These are phyloP conservation scores for Claviceps pazoutovae DNA, from an alignment of 2,329 filamentous ascomycete species.

Conservation along the genomic window DNA sequence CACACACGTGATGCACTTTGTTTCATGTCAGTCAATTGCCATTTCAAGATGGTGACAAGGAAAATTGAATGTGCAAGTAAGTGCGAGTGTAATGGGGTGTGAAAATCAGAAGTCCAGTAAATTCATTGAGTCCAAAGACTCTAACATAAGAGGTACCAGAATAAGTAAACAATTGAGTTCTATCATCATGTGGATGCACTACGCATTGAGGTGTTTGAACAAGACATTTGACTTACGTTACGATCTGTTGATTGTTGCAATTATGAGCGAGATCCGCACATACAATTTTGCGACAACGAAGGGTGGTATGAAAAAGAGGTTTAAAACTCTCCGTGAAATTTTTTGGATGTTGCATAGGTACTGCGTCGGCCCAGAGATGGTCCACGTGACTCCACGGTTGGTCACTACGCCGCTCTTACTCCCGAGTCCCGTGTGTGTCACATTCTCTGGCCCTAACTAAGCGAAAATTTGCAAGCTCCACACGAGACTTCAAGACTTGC, in stretches of 20 bases:
- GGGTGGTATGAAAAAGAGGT: background rate
- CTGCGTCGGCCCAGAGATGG: too few species aligned
- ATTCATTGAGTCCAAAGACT: conserved; percentile 58
- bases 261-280: background rate
- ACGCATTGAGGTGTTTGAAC: background rate
- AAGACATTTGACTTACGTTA: conserved; percentile 5
- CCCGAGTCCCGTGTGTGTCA: background rate
- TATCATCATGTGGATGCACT: conserved; percentile 52
- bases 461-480: conserved; percentile 29
- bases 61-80: background rate
- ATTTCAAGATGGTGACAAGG: background rate
- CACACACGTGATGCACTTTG: conserved; percentile 1
- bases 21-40: conserved; percentile 3
- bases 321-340: background rate
- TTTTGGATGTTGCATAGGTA: too few species aligned
- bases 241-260: background rate
- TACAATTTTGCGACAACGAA: background rate
- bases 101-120: conserved; percentile 67
- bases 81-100: conserved; percentile 6
- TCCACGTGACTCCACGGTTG: background rate
- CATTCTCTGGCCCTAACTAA: conserved; percentile 31
- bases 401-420: background rate
- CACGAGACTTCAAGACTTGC: conserved; percentile 19
- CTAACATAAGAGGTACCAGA: conserved; percentile 99
- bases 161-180: conserved; percentile 40